These are phyloP conservation scores for Cucumis hystrix DNA, from an alignment of 306 rosid species.

Conservation along the genomic window DNA sequence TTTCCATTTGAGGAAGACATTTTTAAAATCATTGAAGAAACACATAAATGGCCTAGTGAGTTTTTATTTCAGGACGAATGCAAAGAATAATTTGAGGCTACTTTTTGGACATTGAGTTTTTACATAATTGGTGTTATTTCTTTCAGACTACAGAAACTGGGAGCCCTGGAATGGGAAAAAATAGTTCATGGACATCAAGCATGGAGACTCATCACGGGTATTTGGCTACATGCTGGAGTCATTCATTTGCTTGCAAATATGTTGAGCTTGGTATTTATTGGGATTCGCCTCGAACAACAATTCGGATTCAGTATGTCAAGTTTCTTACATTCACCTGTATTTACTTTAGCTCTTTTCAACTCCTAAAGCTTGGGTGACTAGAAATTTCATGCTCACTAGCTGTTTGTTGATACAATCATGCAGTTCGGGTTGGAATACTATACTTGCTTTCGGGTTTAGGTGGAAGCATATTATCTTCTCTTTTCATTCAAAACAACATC, in stretches of 20 bases:
- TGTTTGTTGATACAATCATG: not conserved
- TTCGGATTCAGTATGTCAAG: constrained; percentile 5
- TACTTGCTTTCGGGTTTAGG: constrained; percentile 5
- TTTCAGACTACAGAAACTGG: constrained; percentile 6
- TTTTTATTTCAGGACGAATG: not conserved
- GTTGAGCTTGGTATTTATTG: constrained; percentile 9
- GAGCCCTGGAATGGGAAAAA: constrained; percentile 9
- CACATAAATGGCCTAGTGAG: not conserved
- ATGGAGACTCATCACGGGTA: constrained; percentile 8
- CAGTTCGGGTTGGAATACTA: constrained; percentile 5
- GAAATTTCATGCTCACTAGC: not conserved
- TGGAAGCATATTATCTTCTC: constrained; percentile 8
- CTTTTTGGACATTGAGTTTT: not conserved
- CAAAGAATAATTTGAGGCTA: not conserved
- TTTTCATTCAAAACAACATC: constrained; percentile 4
- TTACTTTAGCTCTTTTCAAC: not conserved
- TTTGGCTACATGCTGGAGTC: constrained; percentile 11
- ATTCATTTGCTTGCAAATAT: constrained; percentile 11
- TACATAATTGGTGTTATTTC: not conserved
- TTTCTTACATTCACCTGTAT: not conserved
- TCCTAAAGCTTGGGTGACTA: not conserved
- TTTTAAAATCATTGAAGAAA: not conserved
- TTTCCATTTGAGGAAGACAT: not conserved
- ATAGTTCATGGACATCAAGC: constrained; percentile 11
- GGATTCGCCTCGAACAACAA: constrained; percentile 10